Evolutionary conservation across 805 yeast species (phyloP), one percentile per base, ranked within the genome.

Genomic region (Candida andamanensis): DNA sequence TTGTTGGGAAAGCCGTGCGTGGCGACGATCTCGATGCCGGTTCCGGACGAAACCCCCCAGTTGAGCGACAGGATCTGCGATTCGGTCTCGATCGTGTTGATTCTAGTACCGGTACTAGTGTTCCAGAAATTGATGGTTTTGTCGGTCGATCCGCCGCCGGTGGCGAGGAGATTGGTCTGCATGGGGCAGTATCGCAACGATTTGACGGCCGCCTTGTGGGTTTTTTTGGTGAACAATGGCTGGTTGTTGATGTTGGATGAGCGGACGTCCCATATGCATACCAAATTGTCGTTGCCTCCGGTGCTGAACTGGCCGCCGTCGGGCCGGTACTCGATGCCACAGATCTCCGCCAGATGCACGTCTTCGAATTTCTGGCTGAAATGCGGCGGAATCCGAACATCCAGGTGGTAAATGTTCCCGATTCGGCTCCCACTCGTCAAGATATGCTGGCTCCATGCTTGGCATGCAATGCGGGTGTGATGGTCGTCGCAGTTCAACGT

Each of bases 101-200:
- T 76, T 39, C 95, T 66, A 2, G 89, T 76, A 1, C 97, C 98
- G 0, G 94, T 85, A 13, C 85, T 75, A 3, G 96, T 77, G 58
- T 92, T 92, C 97, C 97, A 92, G 59, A 92, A 85, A 58, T 90
- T 90, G 37, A 90, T 84, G 28, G 80, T 74, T 52, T 78, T 81
- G 58, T 92, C 97, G 19, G 84, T 74, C 9, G 95, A 81, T 11
- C 98, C 98, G 32, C 98, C 98, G 5, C 97, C 98, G 3, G 96
- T 82, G n/a, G 97, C 97, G 32, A 90, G 67, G 33, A 89, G 58
- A 39, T 83, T 80, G 18, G 63, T 63, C 46, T 85, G 90, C 54
- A 81, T 81, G 2, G 97, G 97, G 52, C 95, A 83, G 96, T 97
- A 90, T 6, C 90, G 78, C 29, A 92, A 56, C 2, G 97, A 97